Base-by-base conservation (phyloP, 75 land plant species). In the Sequoia sempervirens region DNA sequence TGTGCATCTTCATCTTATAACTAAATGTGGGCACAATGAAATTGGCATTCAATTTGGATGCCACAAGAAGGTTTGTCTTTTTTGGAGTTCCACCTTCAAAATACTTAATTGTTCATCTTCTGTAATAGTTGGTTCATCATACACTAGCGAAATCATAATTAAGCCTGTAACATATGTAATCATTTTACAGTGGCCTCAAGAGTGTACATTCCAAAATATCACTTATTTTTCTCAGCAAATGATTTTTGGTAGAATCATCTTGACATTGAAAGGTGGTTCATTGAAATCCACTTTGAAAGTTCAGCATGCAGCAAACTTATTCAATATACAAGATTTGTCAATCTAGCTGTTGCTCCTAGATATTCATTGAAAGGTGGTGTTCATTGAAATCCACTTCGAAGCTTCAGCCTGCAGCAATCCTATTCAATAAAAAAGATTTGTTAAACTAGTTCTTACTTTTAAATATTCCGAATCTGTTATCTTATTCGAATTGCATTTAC, bases 91-190 rank as follows among this genome's bases (percentile, higher is more conserved):
- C 36, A 11, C 36, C 73, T 30, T 69, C 11, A 10, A 69, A 69
- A 8, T 28, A 69, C 36, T 9, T 8, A 6, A 45, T 45, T 38
- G 20, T 64, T n/a, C 36, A 9, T 30, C 73, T 69, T 30, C n/a
- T 30, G 36, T 30, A 30, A 37, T 13, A 10, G 32, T 69, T 30
- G 26, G 14, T 69, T 69, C 73, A 32, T 69, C 36, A 28, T 69
- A 69, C 73, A 6, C 73, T 69, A 12, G 14, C 73, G 32, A 69
- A 32, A 61, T 20, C 66, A 30, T 69, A 32, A 69, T 11, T 69
- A 32, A 69, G 73, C 36, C 73, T 69, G 73, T 69, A 69, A 69
- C 32, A 32, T 69, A 69, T 69, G 73, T 69, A 30, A 69, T 69
- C 73, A 30, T 69, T 69, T 69, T 69, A 69, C 73, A 69, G 12